A percentile compares a stretch with the other conserved stretches of the same genome.
These are phyloP conservation scores for Vaccinium corymbosum DNA, from an alignment of 148 eudicot species.

Conservation along the genomic window DNA sequence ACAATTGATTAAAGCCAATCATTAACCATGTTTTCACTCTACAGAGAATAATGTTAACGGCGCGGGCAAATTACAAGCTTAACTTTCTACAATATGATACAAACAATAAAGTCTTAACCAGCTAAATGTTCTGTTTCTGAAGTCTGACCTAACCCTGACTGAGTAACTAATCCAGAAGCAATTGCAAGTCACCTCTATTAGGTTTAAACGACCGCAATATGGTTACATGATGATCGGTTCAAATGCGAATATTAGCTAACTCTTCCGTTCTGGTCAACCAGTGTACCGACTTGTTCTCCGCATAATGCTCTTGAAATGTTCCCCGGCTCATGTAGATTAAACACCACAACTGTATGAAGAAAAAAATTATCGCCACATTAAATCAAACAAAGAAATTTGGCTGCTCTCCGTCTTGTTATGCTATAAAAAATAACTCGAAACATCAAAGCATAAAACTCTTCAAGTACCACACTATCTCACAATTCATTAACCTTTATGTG, in stretches of 20 bases:
- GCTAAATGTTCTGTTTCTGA: not conserved
- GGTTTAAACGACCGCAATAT: not conserved
- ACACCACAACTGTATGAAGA: constrained; percentile 61
- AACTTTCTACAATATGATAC: constrained; percentile 6
- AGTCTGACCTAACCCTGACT: constrained; percentile 2
- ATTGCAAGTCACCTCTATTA: not conserved
- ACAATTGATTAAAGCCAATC: not conserved
- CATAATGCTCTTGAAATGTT: constrained; percentile 88
- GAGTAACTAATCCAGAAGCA: not conserved
- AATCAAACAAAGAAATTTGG: not conserved
- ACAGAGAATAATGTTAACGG: not conserved
- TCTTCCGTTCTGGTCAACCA: constrained; percentile 76
- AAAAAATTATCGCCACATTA: not conserved
- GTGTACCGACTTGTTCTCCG: constrained; percentile 83
- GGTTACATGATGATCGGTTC: not conserved
- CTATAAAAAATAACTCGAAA: not conserved
- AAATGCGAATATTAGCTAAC: constrained; percentile 34
- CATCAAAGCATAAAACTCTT: not conserved
- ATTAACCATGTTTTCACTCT: not conserved
- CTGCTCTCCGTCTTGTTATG: not conserved
- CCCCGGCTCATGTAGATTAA: constrained; percentile 84
- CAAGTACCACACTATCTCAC: not conserved
- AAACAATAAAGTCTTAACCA: not conserved
- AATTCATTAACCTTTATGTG: not conserved
- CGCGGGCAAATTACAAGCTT: not conserved